These are phyloP conservation scores for Cyanodermella asteris DNA, from an alignment of 2,329 filamentous ascomycete species.

Conservation along the genomic window DNA sequence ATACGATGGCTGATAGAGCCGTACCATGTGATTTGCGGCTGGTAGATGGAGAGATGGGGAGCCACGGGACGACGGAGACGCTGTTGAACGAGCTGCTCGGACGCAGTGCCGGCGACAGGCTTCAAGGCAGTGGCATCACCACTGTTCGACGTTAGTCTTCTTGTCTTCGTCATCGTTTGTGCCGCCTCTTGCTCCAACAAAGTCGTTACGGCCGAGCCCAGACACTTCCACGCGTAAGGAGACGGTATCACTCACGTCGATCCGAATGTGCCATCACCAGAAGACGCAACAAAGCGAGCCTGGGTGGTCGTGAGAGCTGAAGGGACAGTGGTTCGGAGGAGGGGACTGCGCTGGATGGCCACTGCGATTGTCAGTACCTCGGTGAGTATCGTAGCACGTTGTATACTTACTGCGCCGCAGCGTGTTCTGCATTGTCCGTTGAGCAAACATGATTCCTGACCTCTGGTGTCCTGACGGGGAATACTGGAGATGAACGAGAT, in stretches of 20 bases:
- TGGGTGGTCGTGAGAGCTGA: constrained; percentile 21
- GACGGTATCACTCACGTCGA: constrained; percentile 17
- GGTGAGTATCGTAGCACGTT: background rate
- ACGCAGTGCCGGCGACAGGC: constrained; percentile 9
- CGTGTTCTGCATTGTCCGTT: constrained; percentile 25
- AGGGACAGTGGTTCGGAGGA: constrained; percentile 21
- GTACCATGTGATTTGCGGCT: constrained; percentile 68
- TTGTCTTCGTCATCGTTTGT: background rate
- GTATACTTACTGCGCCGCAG: constrained; percentile 24
- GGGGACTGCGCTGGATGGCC: constrained; percentile 20
- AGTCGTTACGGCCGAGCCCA: background rate
- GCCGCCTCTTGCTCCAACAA: background rate
- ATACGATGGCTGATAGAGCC: constrained; percentile 57
- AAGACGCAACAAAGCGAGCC: no score
- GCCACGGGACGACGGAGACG: constrained; percentile 61
- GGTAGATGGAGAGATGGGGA: constrained; percentile 73
- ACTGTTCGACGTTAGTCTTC: background rate
- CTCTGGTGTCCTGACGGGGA: constrained; percentile 3
- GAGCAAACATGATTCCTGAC: constrained; percentile 21
- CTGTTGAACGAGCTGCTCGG: constrained; percentile 55
- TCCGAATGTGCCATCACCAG: no score
- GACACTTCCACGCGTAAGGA: background rate
- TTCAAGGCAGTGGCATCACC: constrained; percentile 3
- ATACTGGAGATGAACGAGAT: background rate
- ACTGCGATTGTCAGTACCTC: constrained; percentile 15